Evolutionary conservation across 2,329 filamentous ascomycete species (phyloP), one percentile per base, ranked within the genome.

Genomic region (Diplocarpon rosae): DNA sequence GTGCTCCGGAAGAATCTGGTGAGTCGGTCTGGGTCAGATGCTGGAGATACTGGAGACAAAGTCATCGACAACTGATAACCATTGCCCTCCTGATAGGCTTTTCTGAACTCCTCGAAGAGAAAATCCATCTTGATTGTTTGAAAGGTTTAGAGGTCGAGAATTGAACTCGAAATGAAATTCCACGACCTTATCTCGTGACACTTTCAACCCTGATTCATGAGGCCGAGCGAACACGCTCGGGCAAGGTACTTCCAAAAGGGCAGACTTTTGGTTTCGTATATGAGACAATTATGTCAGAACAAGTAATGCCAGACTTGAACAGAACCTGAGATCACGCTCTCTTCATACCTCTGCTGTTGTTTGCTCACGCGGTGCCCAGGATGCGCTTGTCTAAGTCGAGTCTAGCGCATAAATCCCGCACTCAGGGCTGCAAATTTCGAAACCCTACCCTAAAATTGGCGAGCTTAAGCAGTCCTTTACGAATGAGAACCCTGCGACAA

Each of bases 11-110:
- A 80, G 56, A 95, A 82, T 34, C 73, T 73, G 56, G 75, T 73
- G 35, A 95, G 68, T 46, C 78, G 78, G 46, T 78, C 71, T 32
- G 80, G 75, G 47, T 86, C 70, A 37, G 73, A 65, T 27, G 69
- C 56, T 3, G 83, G 75, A 39, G 83, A 64, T 47, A 83, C 70
- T 30, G 90, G 89, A 12, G 76, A 82, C 47, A 96, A 69, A 9
- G 84, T 84, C 48, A 76, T 73, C 15, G 88, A 83, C 31, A 96
- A 74, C 39, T 72, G 70, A 56, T 83, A 82, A 48, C 88, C 88
- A 60, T 85, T 77, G 45, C 73, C 70, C 27, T 67, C 64, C 38
- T 69, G 64, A 58, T 88, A 75, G 32, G 85, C 85, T 46, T 75
- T 67, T 44, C 75, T 77, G 62, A 95, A 94, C 48, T 85, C 78